Evolutionary conservation across 345 rosid genomes (phyloP).

Genomic region (Eucalyptus albens): DNA sequence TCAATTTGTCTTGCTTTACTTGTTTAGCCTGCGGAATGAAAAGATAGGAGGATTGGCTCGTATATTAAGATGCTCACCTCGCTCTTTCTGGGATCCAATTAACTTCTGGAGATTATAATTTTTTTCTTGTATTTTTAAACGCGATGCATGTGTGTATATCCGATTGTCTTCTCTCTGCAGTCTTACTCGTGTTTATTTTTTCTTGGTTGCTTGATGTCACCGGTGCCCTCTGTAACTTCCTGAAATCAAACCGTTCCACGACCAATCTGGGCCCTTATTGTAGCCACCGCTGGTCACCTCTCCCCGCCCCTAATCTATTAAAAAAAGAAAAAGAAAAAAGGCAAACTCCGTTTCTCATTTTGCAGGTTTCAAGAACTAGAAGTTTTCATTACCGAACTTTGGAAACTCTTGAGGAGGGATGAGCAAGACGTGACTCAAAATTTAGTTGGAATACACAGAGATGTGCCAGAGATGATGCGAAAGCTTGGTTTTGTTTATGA

Average conservation of each 20-base stretch:
- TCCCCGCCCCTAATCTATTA: too few species aligned
- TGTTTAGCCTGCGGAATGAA: neutral
- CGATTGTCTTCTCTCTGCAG: neutral
- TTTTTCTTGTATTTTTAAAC: neutral
- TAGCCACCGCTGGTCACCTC: too few species aligned
- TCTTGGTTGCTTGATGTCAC: neutral
- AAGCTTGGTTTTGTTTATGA: neutral
- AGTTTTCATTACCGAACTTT: neutral
- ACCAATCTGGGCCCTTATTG: rapidly evolving
- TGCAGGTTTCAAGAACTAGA: too few species aligned
- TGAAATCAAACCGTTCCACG: neutral
- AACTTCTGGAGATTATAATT: neutral
- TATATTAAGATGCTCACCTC: neutral
- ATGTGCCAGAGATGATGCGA: neutral
- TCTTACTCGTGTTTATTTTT: neutral
- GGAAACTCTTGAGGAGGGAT: neutral
- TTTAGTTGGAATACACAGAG: neutral
- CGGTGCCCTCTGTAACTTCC: neutral
- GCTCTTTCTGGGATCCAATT: neutral
- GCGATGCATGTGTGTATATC: neutral
- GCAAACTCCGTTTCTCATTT: too few species aligned
- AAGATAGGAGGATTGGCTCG: neutral
- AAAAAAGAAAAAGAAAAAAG: too few species aligned
- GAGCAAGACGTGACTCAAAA: neutral
- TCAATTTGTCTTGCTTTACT: neutral